Evolutionary conservation across 768 basidiomycete genomes (phyloP).

Genomic region (Hericium rajendrae): DNA sequence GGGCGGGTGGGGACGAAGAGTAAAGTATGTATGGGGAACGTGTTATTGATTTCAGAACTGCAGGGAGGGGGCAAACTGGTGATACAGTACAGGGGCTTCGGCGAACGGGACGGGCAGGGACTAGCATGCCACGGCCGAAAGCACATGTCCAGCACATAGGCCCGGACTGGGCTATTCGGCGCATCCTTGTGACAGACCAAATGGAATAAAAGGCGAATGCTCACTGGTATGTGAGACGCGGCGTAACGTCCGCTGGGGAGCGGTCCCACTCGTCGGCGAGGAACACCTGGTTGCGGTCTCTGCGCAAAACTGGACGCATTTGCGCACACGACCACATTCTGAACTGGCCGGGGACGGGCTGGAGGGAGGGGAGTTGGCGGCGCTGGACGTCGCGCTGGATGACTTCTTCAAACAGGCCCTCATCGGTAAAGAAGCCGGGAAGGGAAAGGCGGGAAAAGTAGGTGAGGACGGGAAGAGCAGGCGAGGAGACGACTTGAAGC

Average conservation of each 20-base stretch:
- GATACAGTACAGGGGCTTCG: background rate
- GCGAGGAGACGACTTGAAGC: slow-evolving; percentile 9
- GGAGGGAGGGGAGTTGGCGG: slow-evolving; percentile 3
- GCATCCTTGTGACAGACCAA: background rate
- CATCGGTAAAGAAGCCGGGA: background rate
- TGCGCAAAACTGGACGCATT: slow-evolving; percentile 55
- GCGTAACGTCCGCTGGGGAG: slow-evolving; percentile 57
- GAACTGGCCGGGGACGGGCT: background rate
- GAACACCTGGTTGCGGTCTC: slow-evolving; percentile 49
- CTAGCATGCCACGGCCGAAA: background rate
- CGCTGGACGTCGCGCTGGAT: slow-evolving; percentile 9
- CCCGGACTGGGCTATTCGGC: no score
- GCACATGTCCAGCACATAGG: background rate
- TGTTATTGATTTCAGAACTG: no score
- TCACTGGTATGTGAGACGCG: slow-evolving; percentile 58
- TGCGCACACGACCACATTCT: slow-evolving; percentile 21
- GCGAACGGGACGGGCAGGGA: background rate
- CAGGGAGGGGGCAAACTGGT: background rate
- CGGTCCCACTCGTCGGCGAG: slow-evolving; percentile 75
- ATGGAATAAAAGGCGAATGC: slow-evolving; percentile 15
- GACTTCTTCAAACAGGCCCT: slow-evolving; percentile 13
- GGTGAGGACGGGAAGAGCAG: background rate
- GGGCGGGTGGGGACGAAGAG: background rate
- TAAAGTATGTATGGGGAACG: background rate
- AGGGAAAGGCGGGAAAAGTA: background rate